These are phyloP conservation scores for Xylaria hypoxylon DNA, from an alignment of 2,329 filamentous ascomycete genomes.

Conservation along the genomic window DNA sequence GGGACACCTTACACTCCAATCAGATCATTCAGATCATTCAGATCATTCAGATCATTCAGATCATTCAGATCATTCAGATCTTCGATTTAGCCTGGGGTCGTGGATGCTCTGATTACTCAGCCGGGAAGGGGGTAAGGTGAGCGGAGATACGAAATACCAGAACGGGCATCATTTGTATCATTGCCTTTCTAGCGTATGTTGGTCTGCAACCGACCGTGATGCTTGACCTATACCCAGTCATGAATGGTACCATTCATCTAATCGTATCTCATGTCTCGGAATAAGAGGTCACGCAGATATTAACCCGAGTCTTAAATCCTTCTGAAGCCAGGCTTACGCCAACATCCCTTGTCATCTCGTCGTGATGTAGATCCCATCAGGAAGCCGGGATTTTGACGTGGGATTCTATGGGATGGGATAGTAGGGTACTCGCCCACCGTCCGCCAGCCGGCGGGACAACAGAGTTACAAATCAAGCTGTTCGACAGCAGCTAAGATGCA, in stretches of 20 bases:
- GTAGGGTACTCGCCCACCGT: not conserved
- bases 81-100: conserved; percentile 5
- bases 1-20: not conserved
- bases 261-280: not conserved
- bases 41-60: not conserved
- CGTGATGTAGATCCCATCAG: conserved; percentile 10
- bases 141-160: conserved; percentile 17
- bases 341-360: not conserved
- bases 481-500: not conserved
- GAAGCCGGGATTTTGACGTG: conserved; percentile 6
- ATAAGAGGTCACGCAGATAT: conserved; percentile 16
- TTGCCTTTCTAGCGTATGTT: too few species aligned
- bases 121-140: not conserved
- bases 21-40: not conserved
- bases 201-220: too few species aligned
- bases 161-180: not conserved
- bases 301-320: not conserved
- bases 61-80: not conserved
- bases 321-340: not conserved
- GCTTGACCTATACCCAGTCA: too few species aligned
- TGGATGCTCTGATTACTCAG: not conserved
- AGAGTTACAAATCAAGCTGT: conserved; percentile 26
- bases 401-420: conserved; percentile 4
- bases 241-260: too few species aligned
- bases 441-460: not conserved